Evolutionary conservation across 2,329 filamentous ascomycete species (phyloP).

Genomic region (Monilinia fructigena): DNA sequence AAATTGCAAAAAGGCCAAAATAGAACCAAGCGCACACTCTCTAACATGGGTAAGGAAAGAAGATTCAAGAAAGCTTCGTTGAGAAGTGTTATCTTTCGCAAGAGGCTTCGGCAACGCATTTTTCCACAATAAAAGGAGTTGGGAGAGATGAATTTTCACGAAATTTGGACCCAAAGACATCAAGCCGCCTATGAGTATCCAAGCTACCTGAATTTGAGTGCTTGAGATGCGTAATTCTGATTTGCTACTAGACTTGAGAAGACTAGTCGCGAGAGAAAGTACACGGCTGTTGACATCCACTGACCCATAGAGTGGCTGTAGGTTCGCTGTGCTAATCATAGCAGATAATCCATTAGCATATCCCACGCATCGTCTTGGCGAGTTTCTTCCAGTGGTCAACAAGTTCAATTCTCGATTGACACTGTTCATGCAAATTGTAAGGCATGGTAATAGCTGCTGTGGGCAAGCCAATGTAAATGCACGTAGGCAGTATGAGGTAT

Average conservation of each 20-base stretch:
- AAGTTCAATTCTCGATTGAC: constrained; percentile 81
- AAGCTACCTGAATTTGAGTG: constrained; percentile 95
- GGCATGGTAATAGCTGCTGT: constrained; percentile 83
- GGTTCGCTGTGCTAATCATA: constrained; percentile 82
- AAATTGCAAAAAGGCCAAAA: constrained; percentile 88
- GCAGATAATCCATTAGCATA: constrained; percentile 91
- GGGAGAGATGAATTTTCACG: constrained; percentile 95
- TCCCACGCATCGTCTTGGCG: constrained; percentile 79
- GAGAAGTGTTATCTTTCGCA: constrained; percentile 84
- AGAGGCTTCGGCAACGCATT: constrained; percentile 93
- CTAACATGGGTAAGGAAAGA: constrained; percentile 93
- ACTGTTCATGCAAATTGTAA: constrained; percentile 96
- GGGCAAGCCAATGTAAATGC: constrained; percentile 87
- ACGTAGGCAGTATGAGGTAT: constrained; percentile 81
- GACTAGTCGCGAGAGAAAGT: constrained; percentile 82
- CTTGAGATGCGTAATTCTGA: constrained; percentile 88
- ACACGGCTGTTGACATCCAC: constrained; percentile 93
- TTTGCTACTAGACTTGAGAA: constrained; percentile 88
- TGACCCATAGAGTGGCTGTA: constrained; percentile 88
- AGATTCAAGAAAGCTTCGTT: constrained; percentile 80
- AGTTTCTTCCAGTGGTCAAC: constrained; percentile 71
- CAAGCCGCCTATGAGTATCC: constrained; percentile 92
- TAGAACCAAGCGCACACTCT: constrained; percentile 88
- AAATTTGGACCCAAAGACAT: constrained; percentile 98
- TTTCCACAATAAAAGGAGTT: constrained; percentile 92